Evolutionary conservation across 1,284 basidiomycete genomes (phyloP), one percentile per base, ranked within the genome.

Genomic region (Trichosporon sp.): DNA sequence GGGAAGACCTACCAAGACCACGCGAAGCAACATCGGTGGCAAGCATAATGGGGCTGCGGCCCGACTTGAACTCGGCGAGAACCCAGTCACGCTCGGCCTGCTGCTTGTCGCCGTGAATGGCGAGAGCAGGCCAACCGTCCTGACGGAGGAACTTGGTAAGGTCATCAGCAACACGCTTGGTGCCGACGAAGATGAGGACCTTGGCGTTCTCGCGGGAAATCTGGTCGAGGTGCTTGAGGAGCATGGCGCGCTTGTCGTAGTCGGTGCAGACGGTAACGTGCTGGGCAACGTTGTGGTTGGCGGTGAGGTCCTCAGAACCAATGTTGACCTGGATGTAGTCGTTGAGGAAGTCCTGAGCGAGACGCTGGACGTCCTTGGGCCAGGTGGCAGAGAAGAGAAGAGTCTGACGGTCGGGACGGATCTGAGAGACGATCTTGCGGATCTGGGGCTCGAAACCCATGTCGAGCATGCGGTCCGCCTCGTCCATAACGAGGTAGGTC

Each of bases 321-420:
- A 99, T 96, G 87, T 98, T 99, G 83, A 96, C 93, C 86, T 99
- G 97, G 75, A 98, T 96, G 85, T 92, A 93, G 85, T 99, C 93
- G 77, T 89, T 88, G 78, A 98, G 85, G 87, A 98, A 99, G 84
- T 98, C 97, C 90, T 89, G 90, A 47, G 96, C 96, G 72, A 99
- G 88, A 77, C 95, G 93, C 86, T 99, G 96, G 3, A 99, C 97
- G 78, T 99, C 96, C 85, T 98, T 98, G 35, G 96, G 96, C 96
- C 96, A 99, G 25, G 97, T 99, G 27, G 96, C 96, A 68, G 95
- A 98, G 87, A 99, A 99, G 89, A 95, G 93, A 71, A 95, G 87
- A 0, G 93, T 95, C 82, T 98, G 95, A 80, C 94, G 90, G 85
- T 98, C 95, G 51, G 95, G 95, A 58, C 95, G 90, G 79, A 98